A percentile compares a stretch with the other conserved stretches of the same genome.
These are phyloP conservation scores for Aspergillus neoniger DNA, from an alignment of 2,329 filamentous ascomycete species.

Conservation along the genomic window DNA sequence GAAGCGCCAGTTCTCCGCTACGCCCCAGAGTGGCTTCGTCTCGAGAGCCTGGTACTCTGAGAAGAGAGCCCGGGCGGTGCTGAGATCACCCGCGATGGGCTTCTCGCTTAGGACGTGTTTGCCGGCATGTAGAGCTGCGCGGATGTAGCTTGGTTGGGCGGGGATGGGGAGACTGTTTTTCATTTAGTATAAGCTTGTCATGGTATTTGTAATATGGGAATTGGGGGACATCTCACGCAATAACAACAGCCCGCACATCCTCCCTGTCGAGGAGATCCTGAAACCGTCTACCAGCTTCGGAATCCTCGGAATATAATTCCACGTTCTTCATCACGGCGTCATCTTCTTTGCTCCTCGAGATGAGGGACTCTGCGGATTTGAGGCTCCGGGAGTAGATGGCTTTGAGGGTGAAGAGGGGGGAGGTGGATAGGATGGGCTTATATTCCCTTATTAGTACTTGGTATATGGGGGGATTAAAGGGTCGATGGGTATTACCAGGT, in stretches of 20 bases:
- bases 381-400: slow-evolving; percentile 62
- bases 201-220: not conserved
- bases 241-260: slow-evolving; percentile 55
- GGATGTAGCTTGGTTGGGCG: slow-evolving; percentile 54
- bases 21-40: slow-evolving; percentile 45
- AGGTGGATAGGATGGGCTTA: slow-evolving; percentile 53
- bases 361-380: slow-evolving; percentile 53
- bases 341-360: slow-evolving; percentile 15
- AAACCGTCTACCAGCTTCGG: slow-evolving; percentile 46
- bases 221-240: slow-evolving; percentile 43
- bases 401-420: slow-evolving; percentile 50
- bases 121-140: slow-evolving; percentile 50
- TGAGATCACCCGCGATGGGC: slow-evolving; percentile 58
- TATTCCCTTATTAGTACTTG: too few relatives aligned
- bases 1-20: slow-evolving; percentile 63
- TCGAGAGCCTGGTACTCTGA: slow-evolving; percentile 51
- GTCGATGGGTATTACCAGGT: slow-evolving; percentile 43
- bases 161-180: slow-evolving; percentile 52
- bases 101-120: slow-evolving; percentile 62
- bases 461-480: not conserved
- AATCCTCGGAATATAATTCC: slow-evolving; percentile 60
- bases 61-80: slow-evolving; percentile 53
- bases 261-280: slow-evolving; percentile 50
- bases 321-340: slow-evolving; percentile 32
- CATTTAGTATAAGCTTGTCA: too few relatives aligned